These are phyloP conservation scores for Spongiforma sp. DNA, from an alignment of 1,284 basidiomycete genomes.

Conservation along the genomic window DNA sequence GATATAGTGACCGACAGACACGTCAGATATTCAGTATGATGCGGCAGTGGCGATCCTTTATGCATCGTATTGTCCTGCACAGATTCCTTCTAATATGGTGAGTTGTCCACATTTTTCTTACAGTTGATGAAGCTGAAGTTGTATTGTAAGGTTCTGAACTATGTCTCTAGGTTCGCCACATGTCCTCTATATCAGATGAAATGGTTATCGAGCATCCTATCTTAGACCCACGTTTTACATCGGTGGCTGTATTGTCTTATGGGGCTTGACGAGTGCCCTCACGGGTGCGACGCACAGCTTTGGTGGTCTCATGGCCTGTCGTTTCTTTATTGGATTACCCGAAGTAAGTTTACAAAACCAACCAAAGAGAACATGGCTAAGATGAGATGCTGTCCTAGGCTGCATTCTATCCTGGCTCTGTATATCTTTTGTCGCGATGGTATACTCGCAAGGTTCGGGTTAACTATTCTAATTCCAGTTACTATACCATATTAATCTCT, in stretches of 20 bases:
- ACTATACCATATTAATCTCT: neutral
- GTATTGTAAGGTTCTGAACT: conserved; percentile 22
- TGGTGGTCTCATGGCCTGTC: conserved; percentile 3
- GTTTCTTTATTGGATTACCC: conserved; percentile 3
- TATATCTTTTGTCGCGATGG: conserved; percentile 66
- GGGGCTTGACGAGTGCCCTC: conserved; percentile 2
- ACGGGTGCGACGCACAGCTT: neutral
- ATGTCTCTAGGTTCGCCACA: neutral
- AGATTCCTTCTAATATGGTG: conserved; percentile 55
- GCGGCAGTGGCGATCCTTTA: conserved; percentile 1
- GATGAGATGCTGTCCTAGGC: conserved; percentile 38
- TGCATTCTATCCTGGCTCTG: conserved; percentile 66
- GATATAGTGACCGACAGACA: neutral
- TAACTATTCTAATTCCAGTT: neutral
- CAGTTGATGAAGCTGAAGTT: neutral
- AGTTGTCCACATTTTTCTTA: conserved; percentile 9
- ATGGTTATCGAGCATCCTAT: neutral
- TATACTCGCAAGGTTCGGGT: conserved; percentile 61
- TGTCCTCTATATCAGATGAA: neutral
- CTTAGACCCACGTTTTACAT: conserved; percentile 1
- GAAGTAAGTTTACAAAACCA: conserved; percentile 41
- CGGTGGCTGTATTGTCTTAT: conserved; percentile 1
- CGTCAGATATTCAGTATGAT: neutral
- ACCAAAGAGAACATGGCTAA: neutral
- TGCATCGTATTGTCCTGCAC: conserved; percentile 24